Conservation (phyloP, 306 rosid species). For the Castanopsis chinensis region DNA sequence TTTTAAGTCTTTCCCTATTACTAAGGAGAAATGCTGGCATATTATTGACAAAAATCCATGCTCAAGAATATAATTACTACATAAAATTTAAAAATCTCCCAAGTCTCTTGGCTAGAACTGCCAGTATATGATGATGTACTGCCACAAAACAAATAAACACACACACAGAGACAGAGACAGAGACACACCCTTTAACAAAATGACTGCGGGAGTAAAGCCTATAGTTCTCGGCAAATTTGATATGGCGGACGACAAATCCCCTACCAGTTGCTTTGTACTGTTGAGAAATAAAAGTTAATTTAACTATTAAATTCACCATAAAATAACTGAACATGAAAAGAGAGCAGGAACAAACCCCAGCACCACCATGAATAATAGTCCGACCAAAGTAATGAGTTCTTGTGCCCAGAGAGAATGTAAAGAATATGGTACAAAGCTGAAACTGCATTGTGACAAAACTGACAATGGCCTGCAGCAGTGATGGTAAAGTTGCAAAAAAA, state of each 20-base stretch:
- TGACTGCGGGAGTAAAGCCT: constrained; percentile 97
- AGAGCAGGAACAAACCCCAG: constrained; percentile 60
- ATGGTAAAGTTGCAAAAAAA: neutral
- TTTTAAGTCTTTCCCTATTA: too few species aligned
- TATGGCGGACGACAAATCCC: constrained; percentile 93
- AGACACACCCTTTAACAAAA: constrained; percentile 83
- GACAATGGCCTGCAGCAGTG: constrained; percentile 75
- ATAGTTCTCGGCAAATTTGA: constrained; percentile 89
- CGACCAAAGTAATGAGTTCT: constrained; percentile 93
- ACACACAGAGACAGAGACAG: constrained; percentile 9
- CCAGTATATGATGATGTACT: neutral
- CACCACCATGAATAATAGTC: constrained; percentile 98
- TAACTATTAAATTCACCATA: neutral
- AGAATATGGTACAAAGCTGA: constrained; percentile 88
- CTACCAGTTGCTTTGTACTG: constrained; percentile 99
- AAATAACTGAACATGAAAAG: constrained; percentile 1
- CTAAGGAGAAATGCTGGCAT: neutral
- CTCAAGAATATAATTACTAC: neutral
- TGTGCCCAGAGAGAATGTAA: constrained; percentile 93
- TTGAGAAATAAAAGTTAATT: constrained; percentile 17
- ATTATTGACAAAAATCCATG: neutral
- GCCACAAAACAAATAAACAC: neutral
- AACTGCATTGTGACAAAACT: constrained; percentile 88
- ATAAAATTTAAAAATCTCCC: too few species aligned
- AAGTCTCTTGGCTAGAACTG: neutral